A percentile compares a stretch with the other conserved stretches of the same genome.
Conservation (phyloP, 2,329 filamentous ascomycete genomes). For the Ilyonectria robusta region DNA sequence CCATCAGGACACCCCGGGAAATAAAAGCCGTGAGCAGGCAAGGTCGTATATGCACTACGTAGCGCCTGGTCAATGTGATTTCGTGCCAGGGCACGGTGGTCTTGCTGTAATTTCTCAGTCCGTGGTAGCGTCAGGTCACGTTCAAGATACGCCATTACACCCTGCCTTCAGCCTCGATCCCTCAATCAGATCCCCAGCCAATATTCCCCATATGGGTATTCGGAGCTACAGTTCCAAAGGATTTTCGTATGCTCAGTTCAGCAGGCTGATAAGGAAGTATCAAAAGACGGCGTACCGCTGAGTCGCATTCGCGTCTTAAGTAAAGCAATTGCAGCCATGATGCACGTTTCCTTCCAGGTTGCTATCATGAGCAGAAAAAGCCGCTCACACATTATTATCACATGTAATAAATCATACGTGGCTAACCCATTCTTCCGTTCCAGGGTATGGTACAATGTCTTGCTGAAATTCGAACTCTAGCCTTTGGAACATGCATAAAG, state of each 20-base stretch:
- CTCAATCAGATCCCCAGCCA: too few species aligned
- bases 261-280: neutral
- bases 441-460: neutral
- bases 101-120: neutral
- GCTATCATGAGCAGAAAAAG: neutral
- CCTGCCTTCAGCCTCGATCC: too few species aligned
- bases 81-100: neutral
- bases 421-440: neutral
- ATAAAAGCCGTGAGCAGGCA: constrained; percentile 10
- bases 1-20: constrained; percentile 15
- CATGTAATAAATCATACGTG: neutral
- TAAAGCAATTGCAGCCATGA: neutral
- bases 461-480: neutral
- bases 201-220: too few species aligned
- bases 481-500: neutral
- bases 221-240: too few species aligned
- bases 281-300: neutral
- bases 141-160: neutral
- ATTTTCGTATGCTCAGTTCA: too few species aligned
- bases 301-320: neutral
- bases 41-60: neutral
- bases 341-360: too few species aligned
- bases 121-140: too few species aligned
- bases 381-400: neutral
- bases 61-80: neutral